Evolutionary conservation across 1,139 yeast species (phyloP), one percentile per base, ranked within the genome.

Genomic region (Lodderomyces margitis): DNA sequence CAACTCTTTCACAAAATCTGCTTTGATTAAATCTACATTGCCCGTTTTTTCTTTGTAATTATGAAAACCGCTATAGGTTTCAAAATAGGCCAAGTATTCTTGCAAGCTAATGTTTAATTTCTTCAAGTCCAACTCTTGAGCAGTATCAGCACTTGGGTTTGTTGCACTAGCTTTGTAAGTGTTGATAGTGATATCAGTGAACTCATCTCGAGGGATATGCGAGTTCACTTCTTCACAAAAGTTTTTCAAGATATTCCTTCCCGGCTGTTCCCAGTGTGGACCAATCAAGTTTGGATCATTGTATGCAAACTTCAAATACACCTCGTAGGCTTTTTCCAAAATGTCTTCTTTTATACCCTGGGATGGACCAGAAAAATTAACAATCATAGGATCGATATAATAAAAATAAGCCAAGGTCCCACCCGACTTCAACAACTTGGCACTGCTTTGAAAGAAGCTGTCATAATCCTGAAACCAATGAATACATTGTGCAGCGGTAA

Each of bases 201-300:
- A 71, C 28, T 59, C 46, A 2, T 55, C 58, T 2, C 36, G 10
- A 0, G 77, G 75, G 36, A 72, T 66, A 14, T 57, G 48, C 5
- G 52, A 41, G 47, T 69, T 65, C 20, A 67, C 68, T 17, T 54
- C 63, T 4, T 39, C 46, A 44, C 62, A 62, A 41, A 47, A 51
- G 34, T 64, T 45, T 43, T 59, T 60, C 40, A 71, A 51, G 24
- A 68, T 63, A 9, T 46, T 38, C 39, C 76, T 53, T 3, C 78
- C 78, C 1, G 78, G 78, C 44, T 68, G 70, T 47, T 70, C 74
- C 75, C 75, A 70, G 47, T 64, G 58, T 1, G 72, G 72, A 0
- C 78, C 77, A 15, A 70, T 53, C 19, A 46, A 55, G n/a, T 50
- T 41, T 1, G 66, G 62, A 43, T 69, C 70, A 19, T 62, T 61